A percentile compares a stretch with the other conserved stretches of the same genome.
phyloP scores from a whole-genome alignment of 768 basidiomycete genomes.

The Pisolithus marmoratus region DNA sequence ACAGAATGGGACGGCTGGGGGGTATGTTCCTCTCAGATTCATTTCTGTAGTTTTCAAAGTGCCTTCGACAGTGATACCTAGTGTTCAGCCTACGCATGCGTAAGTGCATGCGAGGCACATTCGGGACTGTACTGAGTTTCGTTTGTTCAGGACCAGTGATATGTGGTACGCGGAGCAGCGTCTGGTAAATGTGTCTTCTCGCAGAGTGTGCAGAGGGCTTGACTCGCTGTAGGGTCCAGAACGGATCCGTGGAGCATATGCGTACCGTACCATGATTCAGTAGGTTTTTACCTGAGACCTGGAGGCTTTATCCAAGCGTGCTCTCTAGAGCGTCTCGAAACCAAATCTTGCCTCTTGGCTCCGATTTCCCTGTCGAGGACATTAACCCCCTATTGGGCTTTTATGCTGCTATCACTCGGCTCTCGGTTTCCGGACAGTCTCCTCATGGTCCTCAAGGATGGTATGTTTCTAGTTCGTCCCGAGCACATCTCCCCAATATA shows the following conservation, averaged over 20 bases:
- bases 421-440: slow-evolving; percentile 61
- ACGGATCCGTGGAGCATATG: slow-evolving; percentile 84
- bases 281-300: slow-evolving; percentile 28
- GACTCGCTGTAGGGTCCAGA: slow-evolving; percentile 55
- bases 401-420: slow-evolving; percentile 80
- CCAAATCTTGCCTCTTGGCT: slow-evolving; percentile 73
- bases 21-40: slow-evolving; percentile 37
- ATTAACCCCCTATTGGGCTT: slow-evolving; percentile 88
- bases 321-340: slow-evolving; percentile 41
- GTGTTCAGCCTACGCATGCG: slow-evolving; percentile 92
- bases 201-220: not conserved
- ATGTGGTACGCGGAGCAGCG: slow-evolving; percentile 90
- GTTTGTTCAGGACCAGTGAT: slow-evolving; percentile 62
- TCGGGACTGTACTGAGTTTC: not conserved
- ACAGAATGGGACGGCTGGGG: slow-evolving; percentile 65
- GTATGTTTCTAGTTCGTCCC: slow-evolving; percentile 36
- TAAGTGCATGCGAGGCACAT: slow-evolving; percentile 31
- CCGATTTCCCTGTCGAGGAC: slow-evolving; percentile 91
- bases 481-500: not conserved
- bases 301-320: not conserved
- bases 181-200: slow-evolving; percentile 39
- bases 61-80: slow-evolving; percentile 65
- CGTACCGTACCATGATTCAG: slow-evolving; percentile 75
- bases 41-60: not conserved
- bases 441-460: slow-evolving; percentile 84